Evolutionary conservation across 2,329 filamentous ascomycete species (phyloP), one percentile per base, ranked within the genome.

Genomic region (Nemania diffusa): DNA sequence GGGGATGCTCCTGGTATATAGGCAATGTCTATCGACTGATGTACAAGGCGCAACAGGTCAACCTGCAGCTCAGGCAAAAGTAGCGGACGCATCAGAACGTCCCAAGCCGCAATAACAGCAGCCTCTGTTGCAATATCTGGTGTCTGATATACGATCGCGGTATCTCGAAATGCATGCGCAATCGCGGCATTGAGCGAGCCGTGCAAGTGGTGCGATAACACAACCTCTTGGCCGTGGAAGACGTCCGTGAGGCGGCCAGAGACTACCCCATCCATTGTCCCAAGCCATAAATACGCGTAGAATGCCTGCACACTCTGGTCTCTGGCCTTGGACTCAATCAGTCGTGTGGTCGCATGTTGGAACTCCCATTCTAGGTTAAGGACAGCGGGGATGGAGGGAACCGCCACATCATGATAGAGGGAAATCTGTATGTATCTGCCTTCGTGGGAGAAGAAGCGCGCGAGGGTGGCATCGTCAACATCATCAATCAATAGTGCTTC

Each of bases 51-150:
- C 71, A 99, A 87, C 58, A 99, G 84, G 78, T 99, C 96, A 72
- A 96, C 96, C 74, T 99, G 95, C 73, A 99, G 97, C 67, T 90
- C 92, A 74, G 93, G 90, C 70, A 96, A 95, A 87, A 99, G 98
- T 80, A 99, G 97, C n/a, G 96, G 96, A 86, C 97, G 98, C 17
- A 94, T 98, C 77, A 99, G 98, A 52, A 96, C 96, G 83, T 99
- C 98, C 94, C 94, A 97, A 67, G 94, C 94, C 55, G 97, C 92
- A 20, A 97, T 94, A 72, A 97, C 97, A 72, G 94, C 94, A 74
- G 97, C 99, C 81, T 99, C 96, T 94, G 99, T 97, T 37, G 96
- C 96, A 24, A 37, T 55, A 7, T 55, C 32, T 3, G 29, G 17
- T 17, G 96, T 94, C 79, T 99, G 96, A 42, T 95, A 95, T 72